These are phyloP conservation scores for Peltaster fructicola DNA, from an alignment of 2,329 filamentous ascomycete genomes.

Conservation along the genomic window DNA sequence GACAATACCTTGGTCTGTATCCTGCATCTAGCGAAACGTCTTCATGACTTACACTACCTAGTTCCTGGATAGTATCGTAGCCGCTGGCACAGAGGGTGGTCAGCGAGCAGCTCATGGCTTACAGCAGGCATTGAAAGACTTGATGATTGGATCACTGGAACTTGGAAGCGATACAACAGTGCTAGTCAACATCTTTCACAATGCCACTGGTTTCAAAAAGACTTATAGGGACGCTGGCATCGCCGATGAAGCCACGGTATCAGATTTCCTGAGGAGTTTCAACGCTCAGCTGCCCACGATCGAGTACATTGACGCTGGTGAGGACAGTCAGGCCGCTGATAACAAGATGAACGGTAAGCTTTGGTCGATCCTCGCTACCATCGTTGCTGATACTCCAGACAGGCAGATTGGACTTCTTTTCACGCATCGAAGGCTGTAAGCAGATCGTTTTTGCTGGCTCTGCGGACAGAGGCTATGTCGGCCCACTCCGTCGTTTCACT, in stretches of 20 bases:
- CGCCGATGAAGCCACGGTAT: not conserved
- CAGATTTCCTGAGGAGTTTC: constrained; percentile 1
- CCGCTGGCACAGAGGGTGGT: constrained; percentile 1
- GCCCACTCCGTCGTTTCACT: not conserved
- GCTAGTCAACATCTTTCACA: not conserved
- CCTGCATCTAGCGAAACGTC: not conserved
- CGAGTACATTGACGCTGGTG: constrained; percentile 1
- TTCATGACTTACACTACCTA: not conserved
- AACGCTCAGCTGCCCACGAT: not conserved
- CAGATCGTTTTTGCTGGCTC: constrained; percentile 1
- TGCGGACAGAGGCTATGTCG: not conserved
- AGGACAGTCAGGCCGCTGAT: constrained; percentile 1
- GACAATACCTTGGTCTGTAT: constrained; percentile 1
- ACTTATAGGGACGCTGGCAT: constrained; percentile 1
- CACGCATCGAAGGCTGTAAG: not conserved
- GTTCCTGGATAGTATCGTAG: constrained; percentile 1
- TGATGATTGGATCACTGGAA: not conserved
- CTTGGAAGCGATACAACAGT: not conserved
- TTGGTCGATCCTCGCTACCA: not conserved
- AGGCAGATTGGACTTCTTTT: not conserved
- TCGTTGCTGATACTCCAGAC: not conserved
- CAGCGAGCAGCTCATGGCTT: not conserved
- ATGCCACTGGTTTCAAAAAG: not conserved
- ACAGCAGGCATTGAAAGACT: not conserved
- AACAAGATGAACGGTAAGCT: constrained; percentile 1